Conservation (phyloP, 2,329 filamentous ascomycete genomes). For the Gyromitra esculenta region DNA sequence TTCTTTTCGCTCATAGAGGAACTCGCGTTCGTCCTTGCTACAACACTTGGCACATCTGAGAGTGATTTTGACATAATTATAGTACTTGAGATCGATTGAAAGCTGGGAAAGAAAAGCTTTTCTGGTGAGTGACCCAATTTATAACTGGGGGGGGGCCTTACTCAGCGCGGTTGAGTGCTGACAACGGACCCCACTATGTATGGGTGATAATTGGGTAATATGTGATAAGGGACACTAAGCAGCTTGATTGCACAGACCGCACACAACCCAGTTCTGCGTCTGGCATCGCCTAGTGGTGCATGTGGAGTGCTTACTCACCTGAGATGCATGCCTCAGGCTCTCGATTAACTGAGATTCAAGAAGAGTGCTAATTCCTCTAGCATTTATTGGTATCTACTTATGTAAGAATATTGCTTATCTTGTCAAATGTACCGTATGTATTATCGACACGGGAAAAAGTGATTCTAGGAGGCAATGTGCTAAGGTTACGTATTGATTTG, state of each 20-base stretch:
- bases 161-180: background rate
- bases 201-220: background rate
- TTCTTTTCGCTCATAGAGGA: conserved; percentile 10
- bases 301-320: too few species aligned
- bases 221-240: background rate
- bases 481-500: too few species aligned
- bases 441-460: too few species aligned
- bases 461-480: too few species aligned
- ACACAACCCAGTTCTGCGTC: too few species aligned
- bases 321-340: too few species aligned
- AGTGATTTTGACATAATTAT: background rate
- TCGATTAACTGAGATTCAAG: too few species aligned
- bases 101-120: background rate
- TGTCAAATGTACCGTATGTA: too few species aligned
- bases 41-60: background rate
- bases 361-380: too few species aligned
- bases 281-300: too few species aligned
- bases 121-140: background rate
- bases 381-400: too few species aligned
- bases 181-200: background rate
- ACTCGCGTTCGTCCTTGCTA: background rate
- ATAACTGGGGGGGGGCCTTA: background rate
- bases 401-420: too few species aligned
- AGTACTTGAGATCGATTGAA: background rate
- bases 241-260: background rate